A percentile compares a stretch with the other conserved stretches of the same genome.
Conservation (phyloP, 2,329 filamentous ascomycete species). For the Pestalotiopsis sp. region DNA sequence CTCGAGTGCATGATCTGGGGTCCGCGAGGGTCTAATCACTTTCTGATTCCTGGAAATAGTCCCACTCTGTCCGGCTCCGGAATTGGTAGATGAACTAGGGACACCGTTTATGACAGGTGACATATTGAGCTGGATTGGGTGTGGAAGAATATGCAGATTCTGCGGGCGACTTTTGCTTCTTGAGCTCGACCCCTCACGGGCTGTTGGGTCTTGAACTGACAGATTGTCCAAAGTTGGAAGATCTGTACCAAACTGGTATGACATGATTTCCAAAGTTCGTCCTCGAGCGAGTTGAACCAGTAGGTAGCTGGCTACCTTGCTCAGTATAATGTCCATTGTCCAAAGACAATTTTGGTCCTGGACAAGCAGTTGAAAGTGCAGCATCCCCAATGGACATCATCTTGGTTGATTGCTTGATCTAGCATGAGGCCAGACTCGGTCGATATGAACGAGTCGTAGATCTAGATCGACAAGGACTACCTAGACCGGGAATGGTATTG, state of each 20-base stretch:
- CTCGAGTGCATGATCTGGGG: neutral
- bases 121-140: neutral
- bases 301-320: neutral
- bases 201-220: neutral
- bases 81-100: neutral
- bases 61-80: neutral
- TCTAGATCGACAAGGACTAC: neutral
- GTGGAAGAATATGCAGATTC: neutral
- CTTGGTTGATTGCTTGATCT: neutral
- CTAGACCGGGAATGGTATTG: neutral
- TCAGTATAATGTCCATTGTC: too few species aligned
- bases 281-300: neutral
- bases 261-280: neutral
- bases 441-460: neutral
- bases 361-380: neutral
- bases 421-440: neutral
- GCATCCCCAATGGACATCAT: neutral
- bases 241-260: neutral
- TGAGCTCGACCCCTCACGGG: neutral
- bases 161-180: neutral
- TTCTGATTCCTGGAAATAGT: neutral
- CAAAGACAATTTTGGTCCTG: neutral
- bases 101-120: neutral
- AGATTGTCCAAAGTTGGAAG: neutral
- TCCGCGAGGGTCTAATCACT: neutral